Base-by-base conservation (phyloP, 106 monocot species). In the Alisma plantagoaquatica region DNA sequence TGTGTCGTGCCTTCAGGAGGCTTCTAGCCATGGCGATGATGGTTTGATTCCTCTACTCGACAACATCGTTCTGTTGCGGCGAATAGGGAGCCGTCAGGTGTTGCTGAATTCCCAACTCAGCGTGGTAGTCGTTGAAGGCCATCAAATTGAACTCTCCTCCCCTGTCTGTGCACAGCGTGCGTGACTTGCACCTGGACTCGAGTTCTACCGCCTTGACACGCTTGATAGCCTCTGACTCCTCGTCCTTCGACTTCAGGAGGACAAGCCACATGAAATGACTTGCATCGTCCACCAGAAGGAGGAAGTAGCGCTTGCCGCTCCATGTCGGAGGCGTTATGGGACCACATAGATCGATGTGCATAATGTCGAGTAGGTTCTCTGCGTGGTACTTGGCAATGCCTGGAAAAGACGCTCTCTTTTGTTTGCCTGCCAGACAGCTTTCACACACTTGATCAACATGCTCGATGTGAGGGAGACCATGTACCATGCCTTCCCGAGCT, bases 1-100 rank as follows among this genome's bases (percentile, higher is more conserved):
- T 14, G 11, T 50, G 2, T 41, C 26, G 46, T 2, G 18, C 15
- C 3, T 20, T 46, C 19, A 59, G 23, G 24, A 66, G 29, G 10
- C 33, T 24, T 12, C 66, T 26, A 1, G 51, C 65, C 66, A 62
- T 50, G 10, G 48, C 27, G 7, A 67, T 10, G 2, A 74, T 49
- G 4, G 26, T 67, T 16, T 42, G 17, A 31, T 68, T 67, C 27
- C 50, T 67, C 3, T 46, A 41, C 30, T 74, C 55, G 1, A 45
- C 41, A 2, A 74, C 61, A 8, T 50, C 74, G 29, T 74, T 74
- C 26, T 74, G 56, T 47, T 67, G 61, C 1, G 74, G 60, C 0
- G 49, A 33, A 24, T 68, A 74, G 1, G 67, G 51, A 3, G 62
- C 55, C 0, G 67, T 68, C 1, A 61, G n/a, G 3, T 55, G 35